Conservation (phyloP, 2,329 filamentous ascomycete genomes). For the Aspergillus sclerotialis region DNA sequence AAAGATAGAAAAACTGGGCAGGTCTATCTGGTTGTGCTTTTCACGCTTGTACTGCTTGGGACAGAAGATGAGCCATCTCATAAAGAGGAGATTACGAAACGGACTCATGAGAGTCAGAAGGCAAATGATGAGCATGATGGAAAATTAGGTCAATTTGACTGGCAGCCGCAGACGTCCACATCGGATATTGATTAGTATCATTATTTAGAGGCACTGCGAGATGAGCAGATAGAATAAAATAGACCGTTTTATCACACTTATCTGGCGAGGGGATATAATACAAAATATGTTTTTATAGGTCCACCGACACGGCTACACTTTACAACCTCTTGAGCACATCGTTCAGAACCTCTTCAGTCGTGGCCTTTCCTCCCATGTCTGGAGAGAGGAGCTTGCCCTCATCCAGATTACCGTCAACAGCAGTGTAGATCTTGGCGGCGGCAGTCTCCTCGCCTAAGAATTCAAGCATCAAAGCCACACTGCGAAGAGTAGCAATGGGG, state of each 20-base stretch:
- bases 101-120: constrained; percentile 2
- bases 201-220: constrained; percentile 2
- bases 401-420: constrained; percentile 83
- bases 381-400: constrained; percentile 78
- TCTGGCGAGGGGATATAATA: not conserved
- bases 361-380: constrained; percentile 81
- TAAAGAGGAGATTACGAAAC: constrained; percentile 7
- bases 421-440: constrained; percentile 81
- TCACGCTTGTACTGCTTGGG: constrained; percentile 58
- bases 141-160: constrained; percentile 17
- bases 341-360: constrained; percentile 76
- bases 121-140: constrained; percentile 3
- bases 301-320: no score
- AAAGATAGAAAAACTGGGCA: constrained; percentile 69
- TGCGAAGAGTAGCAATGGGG: constrained; percentile 88
- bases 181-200: constrained; percentile 15
- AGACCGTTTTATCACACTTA: not conserved
- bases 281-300: no score
- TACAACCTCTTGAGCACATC: constrained; percentile 82
- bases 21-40: constrained; percentile 73
- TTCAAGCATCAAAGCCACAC: constrained; percentile 90
- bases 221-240: not conserved
- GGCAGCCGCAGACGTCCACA: constrained; percentile 12
- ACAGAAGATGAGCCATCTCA: constrained; percentile 13
- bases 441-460: constrained; percentile 84